Evolutionary conservation across 78 protist species (phyloP).

Genomic region (Dictyostelium intermedium): DNA sequence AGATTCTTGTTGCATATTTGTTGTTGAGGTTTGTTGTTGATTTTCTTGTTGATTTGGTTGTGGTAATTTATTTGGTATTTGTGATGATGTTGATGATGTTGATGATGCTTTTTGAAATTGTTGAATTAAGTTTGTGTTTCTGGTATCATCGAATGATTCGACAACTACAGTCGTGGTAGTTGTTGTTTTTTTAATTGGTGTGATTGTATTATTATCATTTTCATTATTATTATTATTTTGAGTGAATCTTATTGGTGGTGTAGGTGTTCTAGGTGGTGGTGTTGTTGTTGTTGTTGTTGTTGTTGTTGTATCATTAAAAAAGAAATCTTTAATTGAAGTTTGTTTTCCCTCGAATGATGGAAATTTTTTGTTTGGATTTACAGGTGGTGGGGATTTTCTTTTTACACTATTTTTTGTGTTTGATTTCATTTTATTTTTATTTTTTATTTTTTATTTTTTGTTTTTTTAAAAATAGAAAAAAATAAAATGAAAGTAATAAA

Average conservation of each 20-base stretch:
- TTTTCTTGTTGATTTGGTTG: background rate
- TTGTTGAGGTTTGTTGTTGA: background rate
- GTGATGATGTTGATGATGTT: background rate
- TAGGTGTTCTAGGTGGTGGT: background rate
- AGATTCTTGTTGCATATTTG: background rate
- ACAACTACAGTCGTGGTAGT: background rate
- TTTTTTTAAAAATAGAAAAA: background rate
- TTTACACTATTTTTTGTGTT: background rate
- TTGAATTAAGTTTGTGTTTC: background rate
- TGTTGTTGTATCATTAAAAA: conserved; percentile 3
- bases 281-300: background rate
- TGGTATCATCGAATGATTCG: background rate
- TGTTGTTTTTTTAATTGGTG: conserved; percentile 22
- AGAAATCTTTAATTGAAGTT: conserved; percentile 43
- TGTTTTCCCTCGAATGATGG: conserved; percentile 15
- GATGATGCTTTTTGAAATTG: background rate
- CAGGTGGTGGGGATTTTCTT: conserved; percentile 18
- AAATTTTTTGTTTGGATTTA: conserved; percentile 6
- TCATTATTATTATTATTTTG: background rate
- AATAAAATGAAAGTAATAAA: background rate
- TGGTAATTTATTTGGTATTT: background rate
- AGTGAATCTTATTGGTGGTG: background rate
- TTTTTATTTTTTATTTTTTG: background rate
- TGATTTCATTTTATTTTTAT: background rate
- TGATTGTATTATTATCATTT: background rate